Evolutionary conservation across 164 flowering plant species (phyloP).

Genomic region (Platanus orientalis): DNA sequence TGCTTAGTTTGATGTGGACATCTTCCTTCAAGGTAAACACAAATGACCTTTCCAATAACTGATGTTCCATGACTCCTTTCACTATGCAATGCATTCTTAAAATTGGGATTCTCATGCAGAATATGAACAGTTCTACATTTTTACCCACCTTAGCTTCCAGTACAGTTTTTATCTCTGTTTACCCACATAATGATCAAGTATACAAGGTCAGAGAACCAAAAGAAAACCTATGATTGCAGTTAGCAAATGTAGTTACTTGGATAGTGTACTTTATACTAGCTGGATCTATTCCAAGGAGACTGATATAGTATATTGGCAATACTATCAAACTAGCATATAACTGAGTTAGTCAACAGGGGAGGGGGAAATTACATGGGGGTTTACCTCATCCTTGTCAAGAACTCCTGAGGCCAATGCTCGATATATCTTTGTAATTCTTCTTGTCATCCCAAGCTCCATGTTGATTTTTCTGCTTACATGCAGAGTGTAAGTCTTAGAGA

Average conservation of each 20-base stretch:
- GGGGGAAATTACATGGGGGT: background rate
- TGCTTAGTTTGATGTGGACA: too few species aligned
- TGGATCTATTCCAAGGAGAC: background rate
- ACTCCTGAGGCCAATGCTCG: constrained; percentile 76
- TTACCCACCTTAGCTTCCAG: background rate
- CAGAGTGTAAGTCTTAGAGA: constrained; percentile 6
- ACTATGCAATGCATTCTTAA: too few species aligned
- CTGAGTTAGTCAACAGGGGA: background rate
- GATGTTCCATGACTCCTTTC: too few species aligned
- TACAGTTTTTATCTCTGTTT: background rate
- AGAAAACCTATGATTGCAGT: background rate
- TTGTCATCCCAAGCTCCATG: constrained; percentile 17
- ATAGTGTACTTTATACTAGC: background rate
- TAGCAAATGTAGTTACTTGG: background rate
- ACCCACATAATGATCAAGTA: background rate
- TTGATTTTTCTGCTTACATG: constrained; percentile 29
- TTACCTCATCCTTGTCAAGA: constrained; percentile 65
- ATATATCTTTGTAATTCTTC: constrained; percentile 70
- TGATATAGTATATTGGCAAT: background rate
- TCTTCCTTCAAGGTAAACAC: too few species aligned
- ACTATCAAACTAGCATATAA: background rate
- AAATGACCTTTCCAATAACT: too few species aligned
- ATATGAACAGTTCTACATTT: too few species aligned
- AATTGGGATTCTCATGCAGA: too few species aligned
- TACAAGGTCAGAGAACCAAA: background rate